Base-by-base conservation (phyloP, 805 yeast species). In the Starmerella bombi region DNA sequence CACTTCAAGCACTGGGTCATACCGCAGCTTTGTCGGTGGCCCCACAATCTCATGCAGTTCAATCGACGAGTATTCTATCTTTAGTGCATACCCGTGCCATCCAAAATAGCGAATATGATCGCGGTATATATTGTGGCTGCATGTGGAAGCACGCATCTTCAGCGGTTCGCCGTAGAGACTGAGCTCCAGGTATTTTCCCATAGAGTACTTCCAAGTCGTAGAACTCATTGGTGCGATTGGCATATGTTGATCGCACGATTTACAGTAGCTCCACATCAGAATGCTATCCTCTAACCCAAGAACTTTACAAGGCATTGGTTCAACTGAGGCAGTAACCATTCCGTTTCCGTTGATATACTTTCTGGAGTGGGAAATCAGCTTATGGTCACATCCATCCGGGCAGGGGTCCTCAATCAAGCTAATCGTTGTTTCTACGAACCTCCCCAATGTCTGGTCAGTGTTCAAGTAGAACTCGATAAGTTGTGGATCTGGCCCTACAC, bases 201-300 rank as follows among this genome's bases (percentile, higher is more conserved):
- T 78, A 0, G 97, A 88, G 48, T 77, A 77, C 53, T 78, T 84
- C 78, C 93, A 86, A 0, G 96, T 77, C 30, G 76, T 76, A 36
- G 84, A 88, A 51, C 81, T 80, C 78, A 93, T 74, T 16, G 82
- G 81, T 12, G 77, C 62, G 5, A 80, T 75, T 0, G 95, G 91
- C 2, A 93, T 76, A 0, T 78, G 66, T 28, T 68, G 71, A 12
- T 75, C 72, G 58, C 99, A 91, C 37, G 66, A 68, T 42, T 79
- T 81, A 58, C 99, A 91, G 49, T 71, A 75, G 56, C 93, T 81
- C 98, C 98, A 91, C 65, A 86, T 79, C 40, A 85, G 62, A 32
- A 93, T 75, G 10, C 77, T 75, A 55, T 79, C 71, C 44, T 75
- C 75, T 32, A 73, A 55, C 2, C 77, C 79, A 1, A 80, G 75